Percentiles rank a stretch among this genome's conserved stretches.
Conservation (phyloP, 148 eudicot species). For the Rhododendron simsii region DNA sequence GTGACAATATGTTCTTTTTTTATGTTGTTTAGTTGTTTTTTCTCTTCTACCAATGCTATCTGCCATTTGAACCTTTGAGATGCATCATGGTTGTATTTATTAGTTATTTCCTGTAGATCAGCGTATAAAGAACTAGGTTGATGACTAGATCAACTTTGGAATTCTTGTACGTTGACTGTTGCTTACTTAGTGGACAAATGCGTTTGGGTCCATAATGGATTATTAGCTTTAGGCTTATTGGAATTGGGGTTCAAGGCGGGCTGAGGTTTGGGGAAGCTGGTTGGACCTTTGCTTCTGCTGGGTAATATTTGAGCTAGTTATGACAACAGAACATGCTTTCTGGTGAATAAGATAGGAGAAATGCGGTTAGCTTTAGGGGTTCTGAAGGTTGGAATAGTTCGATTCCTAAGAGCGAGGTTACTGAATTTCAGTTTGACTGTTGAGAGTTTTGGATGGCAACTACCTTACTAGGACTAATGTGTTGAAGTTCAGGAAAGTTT, state of each 20-base stretch:
- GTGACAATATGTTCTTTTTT: not conserved
- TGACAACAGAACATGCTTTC: not conserved
- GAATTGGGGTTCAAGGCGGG: not conserved
- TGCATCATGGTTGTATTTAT: not conserved
- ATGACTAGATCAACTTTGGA: not conserved
- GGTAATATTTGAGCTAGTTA: not conserved
- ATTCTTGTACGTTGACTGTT: not conserved
- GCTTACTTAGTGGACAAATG: not conserved
- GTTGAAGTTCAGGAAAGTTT: not conserved
- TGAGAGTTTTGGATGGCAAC: not conserved
- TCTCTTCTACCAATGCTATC: not conserved
- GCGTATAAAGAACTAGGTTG: not conserved
- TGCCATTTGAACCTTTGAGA: not conserved
- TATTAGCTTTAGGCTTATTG: not conserved
- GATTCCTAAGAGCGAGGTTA: not conserved
- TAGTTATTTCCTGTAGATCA: not conserved
- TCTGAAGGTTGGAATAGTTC: constrained; percentile 1
- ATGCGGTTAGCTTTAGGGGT: not conserved
- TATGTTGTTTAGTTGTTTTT: not conserved
- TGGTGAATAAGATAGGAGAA: not conserved
- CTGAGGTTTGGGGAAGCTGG: constrained; percentile 4
- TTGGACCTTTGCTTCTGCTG: not conserved
- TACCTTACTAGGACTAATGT: not conserved
- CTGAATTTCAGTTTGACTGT: not conserved
- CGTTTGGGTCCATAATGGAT: not conserved